Conservation (phyloP, 2,329 filamentous ascomycete species). For the Cercospora zeae-maydis region DNA sequence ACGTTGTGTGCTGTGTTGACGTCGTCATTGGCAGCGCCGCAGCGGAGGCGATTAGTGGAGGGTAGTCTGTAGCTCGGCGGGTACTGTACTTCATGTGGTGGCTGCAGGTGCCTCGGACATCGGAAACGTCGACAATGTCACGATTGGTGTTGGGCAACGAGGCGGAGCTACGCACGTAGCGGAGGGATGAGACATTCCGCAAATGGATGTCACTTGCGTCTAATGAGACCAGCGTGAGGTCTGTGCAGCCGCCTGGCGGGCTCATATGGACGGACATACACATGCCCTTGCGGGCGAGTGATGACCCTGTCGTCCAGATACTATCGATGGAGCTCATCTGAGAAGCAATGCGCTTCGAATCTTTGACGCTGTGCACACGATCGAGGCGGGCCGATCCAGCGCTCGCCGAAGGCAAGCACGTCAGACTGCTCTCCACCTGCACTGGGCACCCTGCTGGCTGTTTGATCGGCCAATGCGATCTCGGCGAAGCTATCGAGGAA, state of each 20-base stretch:
- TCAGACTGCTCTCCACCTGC: background rate
- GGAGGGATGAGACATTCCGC: background rate
- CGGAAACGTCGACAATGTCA: background rate
- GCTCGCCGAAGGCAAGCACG: constrained; percentile 6
- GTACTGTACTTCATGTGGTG: background rate
- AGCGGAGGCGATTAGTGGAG: background rate
- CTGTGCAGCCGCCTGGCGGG: background rate
- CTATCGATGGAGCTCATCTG: background rate
- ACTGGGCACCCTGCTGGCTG: background rate
- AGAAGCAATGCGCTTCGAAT: background rate
- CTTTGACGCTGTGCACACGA: background rate
- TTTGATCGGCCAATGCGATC: constrained; percentile 10
- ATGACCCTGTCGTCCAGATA: background rate
- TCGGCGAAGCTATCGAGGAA: constrained; percentile 11
- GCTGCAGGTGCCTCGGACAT: background rate
- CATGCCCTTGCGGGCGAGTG: background rate
- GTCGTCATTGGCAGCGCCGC: background rate
- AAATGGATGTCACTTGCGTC: no score
- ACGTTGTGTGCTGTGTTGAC: constrained; percentile 3
- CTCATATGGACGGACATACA: background rate
- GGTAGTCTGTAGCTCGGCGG: background rate
- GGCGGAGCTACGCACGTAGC: background rate
- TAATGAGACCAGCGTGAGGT: background rate
- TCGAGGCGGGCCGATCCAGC: background rate
- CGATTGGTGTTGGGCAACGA: background rate